phyloP scores from a whole-genome alignment of 371 early-diverging fungal genomes.

The Apophysomyces trapeziformis region DNA sequence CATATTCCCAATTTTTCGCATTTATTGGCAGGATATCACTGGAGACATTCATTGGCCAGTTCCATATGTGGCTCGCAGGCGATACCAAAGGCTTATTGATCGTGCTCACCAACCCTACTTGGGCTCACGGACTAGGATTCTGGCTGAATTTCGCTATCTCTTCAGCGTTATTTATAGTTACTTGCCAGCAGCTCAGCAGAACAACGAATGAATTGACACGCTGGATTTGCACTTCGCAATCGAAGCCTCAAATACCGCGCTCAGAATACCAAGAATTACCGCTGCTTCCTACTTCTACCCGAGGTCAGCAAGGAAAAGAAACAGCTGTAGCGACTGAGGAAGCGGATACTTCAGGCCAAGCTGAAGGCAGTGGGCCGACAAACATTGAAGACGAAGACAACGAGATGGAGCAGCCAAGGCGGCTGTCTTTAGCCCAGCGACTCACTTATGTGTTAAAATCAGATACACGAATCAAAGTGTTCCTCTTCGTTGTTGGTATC shows the following conservation, averaged over 20 bases:
- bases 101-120: constrained; percentile 34
- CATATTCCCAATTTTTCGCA: constrained; percentile 56
- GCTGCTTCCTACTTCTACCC: background rate
- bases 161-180: constrained; percentile 55
- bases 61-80: constrained; percentile 78
- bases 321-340: background rate
- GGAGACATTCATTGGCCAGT: constrained; percentile 82
- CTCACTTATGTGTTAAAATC: background rate
- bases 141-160: constrained; percentile 58
- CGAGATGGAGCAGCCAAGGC: background rate
- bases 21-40: constrained; percentile 70
- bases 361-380: background rate
- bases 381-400: background rate
- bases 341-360: background rate
- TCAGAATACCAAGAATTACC: background rate
- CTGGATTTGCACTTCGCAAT: constrained; percentile 35
- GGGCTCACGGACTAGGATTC: constrained; percentile 48
- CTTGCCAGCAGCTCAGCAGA: constrained; percentile 58
- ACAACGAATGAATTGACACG: constrained; percentile 56
- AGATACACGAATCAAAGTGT: background rate
- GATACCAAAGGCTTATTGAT: constrained; percentile 75
- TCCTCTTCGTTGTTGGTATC: background rate
- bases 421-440: background rate
- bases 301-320: background rate
- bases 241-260: background rate